phyloP scores from a whole-genome alignment of 371 early-diverging fungal genomes.

The Lichtheimia corymbifera region DNA sequence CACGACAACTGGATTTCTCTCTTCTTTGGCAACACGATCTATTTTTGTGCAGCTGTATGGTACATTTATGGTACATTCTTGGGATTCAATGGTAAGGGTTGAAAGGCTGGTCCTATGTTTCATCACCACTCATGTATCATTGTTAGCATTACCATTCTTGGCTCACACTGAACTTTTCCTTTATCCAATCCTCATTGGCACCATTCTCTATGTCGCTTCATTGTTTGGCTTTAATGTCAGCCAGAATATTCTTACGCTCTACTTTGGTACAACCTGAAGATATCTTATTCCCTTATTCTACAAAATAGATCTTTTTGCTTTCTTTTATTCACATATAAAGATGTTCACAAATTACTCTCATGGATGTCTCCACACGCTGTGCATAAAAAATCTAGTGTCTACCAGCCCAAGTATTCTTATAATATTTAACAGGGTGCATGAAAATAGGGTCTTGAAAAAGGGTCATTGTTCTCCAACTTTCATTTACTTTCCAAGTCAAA shows the following conservation, averaged over 20 bases:
- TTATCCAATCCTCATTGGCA: conserved; percentile 76
- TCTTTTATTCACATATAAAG: background rate
- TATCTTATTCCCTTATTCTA: background rate
- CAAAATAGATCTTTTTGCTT: background rate
- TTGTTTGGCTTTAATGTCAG: conserved; percentile 82
- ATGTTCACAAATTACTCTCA: background rate
- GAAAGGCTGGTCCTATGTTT: conserved; percentile 54
- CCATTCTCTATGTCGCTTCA: conserved; percentile 72
- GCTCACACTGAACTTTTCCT: conserved; percentile 84
- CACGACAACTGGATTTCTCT: conserved; percentile 74
- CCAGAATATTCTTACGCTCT: conserved; percentile 65
- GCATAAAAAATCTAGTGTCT: too few relatives aligned
- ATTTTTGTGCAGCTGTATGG: conserved; percentile 70
- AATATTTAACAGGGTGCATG: too few relatives aligned
- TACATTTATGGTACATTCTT: conserved; percentile 87
- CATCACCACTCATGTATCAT: background rate
- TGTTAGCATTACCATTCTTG: conserved; percentile 81
- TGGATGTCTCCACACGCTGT: too few relatives aligned
- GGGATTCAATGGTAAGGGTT: conserved; percentile 81
- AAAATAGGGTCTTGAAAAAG: too few relatives aligned
- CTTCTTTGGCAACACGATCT: conserved; percentile 85
- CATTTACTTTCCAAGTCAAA: too few relatives aligned
- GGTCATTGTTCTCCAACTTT: too few relatives aligned
- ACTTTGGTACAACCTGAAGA: conserved; percentile 53
- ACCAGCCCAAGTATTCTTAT: too few relatives aligned